Evolutionary conservation across 169 alveolate genomes (phyloP), one percentile per base, ranked within the genome.

Genomic region (Neospora caninum): DNA sequence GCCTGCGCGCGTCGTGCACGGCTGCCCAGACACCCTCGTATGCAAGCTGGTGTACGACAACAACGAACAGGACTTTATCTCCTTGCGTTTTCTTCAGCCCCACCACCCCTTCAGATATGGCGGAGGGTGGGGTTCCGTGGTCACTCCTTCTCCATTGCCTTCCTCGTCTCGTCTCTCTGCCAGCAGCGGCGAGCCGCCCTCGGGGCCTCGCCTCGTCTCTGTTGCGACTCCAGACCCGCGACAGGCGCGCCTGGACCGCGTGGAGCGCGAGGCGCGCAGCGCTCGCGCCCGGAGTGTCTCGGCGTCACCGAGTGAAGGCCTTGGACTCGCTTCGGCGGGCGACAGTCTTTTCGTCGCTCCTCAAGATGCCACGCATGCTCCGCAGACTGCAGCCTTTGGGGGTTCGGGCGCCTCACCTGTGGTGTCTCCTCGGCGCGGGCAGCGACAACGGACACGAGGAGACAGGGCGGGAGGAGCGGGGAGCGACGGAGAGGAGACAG

Each of bases 1-100:
- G 93, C 93, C 93, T 2, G 80, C 87, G 41, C 49, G 42, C 13
- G 73, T 89, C 31, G 67, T 89, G 7, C 93, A 70, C 43, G 87
- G 82, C 45, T 78, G 82, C 49, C 70, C 93, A 39, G 45, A 78
- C 27, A 58, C 93, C 29, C 88, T 89, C 36, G 93, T 89, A 16
- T 53, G 80, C 69, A 78, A 78, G 2, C 73, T 89, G 38, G 43
- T 70, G 43, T 89, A 89, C 88, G 93, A 89, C 88, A 89, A 89
- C 73, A 78, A 78, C 45, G 93, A 89, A 41, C 88, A 69, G 29
- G 93, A 89, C 88, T 89, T 89, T 31, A 7, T 89, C 6, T 82
- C 58, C 36, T 73, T 89, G n/a, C 64, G 69, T 10, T 38, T n/a
- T 69, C 80, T 70, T 13, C 93, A 89, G 93, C 93, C 93, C 9